Base-by-base conservation (phyloP, 2,329 filamentous ascomycete species). In the Cladosporium sp. region DNA sequence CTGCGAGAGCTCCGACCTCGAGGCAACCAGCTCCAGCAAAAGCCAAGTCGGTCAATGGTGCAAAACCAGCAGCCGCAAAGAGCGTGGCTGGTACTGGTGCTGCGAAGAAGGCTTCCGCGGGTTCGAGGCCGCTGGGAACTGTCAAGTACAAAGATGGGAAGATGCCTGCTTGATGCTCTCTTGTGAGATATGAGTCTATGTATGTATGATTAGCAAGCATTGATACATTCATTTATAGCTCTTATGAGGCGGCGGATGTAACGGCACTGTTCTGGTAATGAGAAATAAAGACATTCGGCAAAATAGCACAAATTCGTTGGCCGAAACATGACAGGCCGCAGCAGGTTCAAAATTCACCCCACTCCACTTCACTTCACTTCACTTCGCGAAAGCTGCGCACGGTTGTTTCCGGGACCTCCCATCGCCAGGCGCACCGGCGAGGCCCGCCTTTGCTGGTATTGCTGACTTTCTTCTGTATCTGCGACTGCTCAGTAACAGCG, bases 111-210 rank as follows among this genome's bases (percentile, higher is more conserved):
- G 58, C 39, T 34, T 51, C 58, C 49, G 48, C 69, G 21, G 67
- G 68, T 6, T 69, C 69, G 48, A 74, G 67, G 57, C 71, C 71
- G 1, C 34, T 73, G n/a, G 73, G 71, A 16, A 72, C 68, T 34
- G 69, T 70, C 63, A 72, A 75, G 66, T 72, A 73, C 66, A 67
- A 66, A 26, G 65, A 68, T 57, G 70, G 71, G 16, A 70, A 65
- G 58, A 67, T 63, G 32, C 60, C 60, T 28, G 53, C 53, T 14
- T 63, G 49, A 63, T 54, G 51, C 6, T 28, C 2, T 32, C 13
- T 46, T 60, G 26, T 25, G 32, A 34, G 21, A 21, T 25, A 32
- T 49, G 11, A 4, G 7, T 25, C 18, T 53, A 46, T 36, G 14
- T 43, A 28, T 63, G 60, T 63, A 63, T 56, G 7, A 56, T 43